phyloP scores from a whole-genome alignment of 2,329 filamentous ascomycete species.

The Aaosphaeria arxii region DNA sequence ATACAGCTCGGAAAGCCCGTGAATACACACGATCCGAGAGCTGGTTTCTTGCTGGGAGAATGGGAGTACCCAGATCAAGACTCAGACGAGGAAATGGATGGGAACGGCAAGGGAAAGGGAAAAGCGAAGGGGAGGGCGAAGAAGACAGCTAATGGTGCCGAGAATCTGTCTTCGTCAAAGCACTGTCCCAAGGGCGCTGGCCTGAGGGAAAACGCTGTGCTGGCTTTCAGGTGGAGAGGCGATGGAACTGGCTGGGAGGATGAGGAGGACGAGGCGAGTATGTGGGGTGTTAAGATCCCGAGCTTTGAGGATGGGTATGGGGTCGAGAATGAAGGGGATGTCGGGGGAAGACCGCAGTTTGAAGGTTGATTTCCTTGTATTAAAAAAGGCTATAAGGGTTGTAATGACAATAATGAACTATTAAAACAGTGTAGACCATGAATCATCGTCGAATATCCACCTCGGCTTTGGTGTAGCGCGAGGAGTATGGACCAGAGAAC shows the following conservation, averaged over 20 bases:
- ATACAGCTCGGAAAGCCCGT: constrained; percentile 42
- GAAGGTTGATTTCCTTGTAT: constrained; percentile 18
- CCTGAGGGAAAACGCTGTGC: constrained; percentile 31
- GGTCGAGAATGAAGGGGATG: constrained; percentile 27
- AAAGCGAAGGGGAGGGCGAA: constrained; percentile 33
- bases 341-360: constrained; percentile 26
- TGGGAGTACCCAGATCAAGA: constrained; percentile 20
- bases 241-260: constrained; percentile 18
- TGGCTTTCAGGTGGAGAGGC: constrained; percentile 36
- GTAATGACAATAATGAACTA: background rate
- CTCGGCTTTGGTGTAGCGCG: too few relatives aligned
- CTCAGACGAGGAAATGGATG: constrained; percentile 16
- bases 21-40: constrained; percentile 38
- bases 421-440: too few relatives aligned
- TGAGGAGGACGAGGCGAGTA: constrained; percentile 10
- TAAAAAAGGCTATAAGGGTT: background rate
- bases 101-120: constrained; percentile 34
- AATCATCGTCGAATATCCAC: too few relatives aligned
- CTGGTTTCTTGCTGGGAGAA: constrained; percentile 39
- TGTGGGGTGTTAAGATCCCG: constrained; percentile 35
- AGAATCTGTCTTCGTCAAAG: constrained; percentile 5
- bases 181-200: constrained; percentile 35
- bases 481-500: too few relatives aligned
- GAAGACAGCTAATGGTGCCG: constrained; percentile 5
- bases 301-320: constrained; percentile 38